Conservation (phyloP, 441 rosid genomes). For the Pelargonium cotyledonis region DNA sequence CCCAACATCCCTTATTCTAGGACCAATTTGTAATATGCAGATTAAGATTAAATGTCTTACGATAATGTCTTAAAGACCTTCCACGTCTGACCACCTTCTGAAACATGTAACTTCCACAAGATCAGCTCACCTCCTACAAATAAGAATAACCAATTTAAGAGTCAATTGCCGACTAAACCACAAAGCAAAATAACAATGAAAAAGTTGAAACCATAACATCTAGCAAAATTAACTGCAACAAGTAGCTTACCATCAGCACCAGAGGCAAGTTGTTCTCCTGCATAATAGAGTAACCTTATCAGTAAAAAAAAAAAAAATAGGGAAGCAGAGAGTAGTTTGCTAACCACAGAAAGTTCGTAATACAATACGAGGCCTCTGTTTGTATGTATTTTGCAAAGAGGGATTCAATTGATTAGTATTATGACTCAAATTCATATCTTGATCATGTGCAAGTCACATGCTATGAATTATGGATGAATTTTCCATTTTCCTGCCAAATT, state of each 20-base stretch:
- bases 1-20: background rate
- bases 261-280: constrained; percentile 89
- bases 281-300: constrained; percentile 15
- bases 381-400: too few species aligned
- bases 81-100: constrained; percentile 75
- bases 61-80: constrained; percentile 66
- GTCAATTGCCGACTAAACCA: background rate
- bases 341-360: background rate
- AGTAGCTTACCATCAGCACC: constrained; percentile 83
- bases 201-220: background rate
- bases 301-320: constrained; percentile 15
- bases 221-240: background rate
- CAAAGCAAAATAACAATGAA: background rate
- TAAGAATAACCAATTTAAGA: constrained; percentile 12
- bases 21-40: constrained; percentile 10
- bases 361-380: background rate
- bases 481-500: too few species aligned
- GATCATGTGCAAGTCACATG: too few species aligned
- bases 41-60: constrained; percentile 38
- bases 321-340: background rate
- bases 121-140: constrained; percentile 75
- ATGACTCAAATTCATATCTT: too few species aligned
- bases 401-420: too few species aligned
- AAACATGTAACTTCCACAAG: constrained; percentile 65
- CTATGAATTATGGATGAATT: too few species aligned